These are phyloP conservation scores for Platismatia glauca DNA, from an alignment of 495 filamentous ascomycete species.

Conservation along the genomic window DNA sequence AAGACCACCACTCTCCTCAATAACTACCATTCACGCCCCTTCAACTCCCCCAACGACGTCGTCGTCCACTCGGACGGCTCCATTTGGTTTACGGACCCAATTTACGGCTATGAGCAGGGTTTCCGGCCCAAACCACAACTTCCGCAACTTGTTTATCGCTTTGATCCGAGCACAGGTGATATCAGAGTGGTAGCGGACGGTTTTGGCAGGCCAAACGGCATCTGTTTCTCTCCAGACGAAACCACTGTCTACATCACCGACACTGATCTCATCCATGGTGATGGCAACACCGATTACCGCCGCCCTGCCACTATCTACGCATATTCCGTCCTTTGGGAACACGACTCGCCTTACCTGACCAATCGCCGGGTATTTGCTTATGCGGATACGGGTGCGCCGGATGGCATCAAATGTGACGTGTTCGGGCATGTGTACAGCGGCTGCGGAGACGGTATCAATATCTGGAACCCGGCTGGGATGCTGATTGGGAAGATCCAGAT, in stretches of 20 bases:
- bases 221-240: slow-evolving; percentile 41
- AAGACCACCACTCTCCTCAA: slow-evolving; percentile 29
- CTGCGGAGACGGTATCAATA: slow-evolving; percentile 39
- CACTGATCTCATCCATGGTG: slow-evolving; percentile 32
- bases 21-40: slow-evolving; percentile 37
- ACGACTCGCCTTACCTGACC: slow-evolving; percentile 33
- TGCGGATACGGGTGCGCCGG: slow-evolving; percentile 44
- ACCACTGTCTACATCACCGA: slow-evolving; percentile 44
- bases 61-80: slow-evolving; percentile 34
- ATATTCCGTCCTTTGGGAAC: slow-evolving; percentile 18
- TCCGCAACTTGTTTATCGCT: slow-evolving; percentile 43
- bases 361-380: slow-evolving; percentile 52
- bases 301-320: slow-evolving; percentile 26
- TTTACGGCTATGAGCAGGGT: slow-evolving; percentile 38
- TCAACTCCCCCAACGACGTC: slow-evolving; percentile 43
- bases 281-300: slow-evolving; percentile 25
- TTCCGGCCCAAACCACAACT: slow-evolving; percentile 39
- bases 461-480: slow-evolving; percentile 36
- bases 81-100: slow-evolving; percentile 52
- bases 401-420: slow-evolving; percentile 41
- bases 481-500: slow-evolving; percentile 45
- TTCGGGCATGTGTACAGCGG: slow-evolving; percentile 39
- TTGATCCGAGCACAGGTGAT: slow-evolving; percentile 38
- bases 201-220: slow-evolving; percentile 40
- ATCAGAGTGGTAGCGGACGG: slow-evolving; percentile 43